Percentiles rank a stretch among this genome's conserved stretches.
Evolutionary conservation across 2,329 filamentous ascomycete species (phyloP).

Genomic region (Epichloe coenophiala): DNA sequence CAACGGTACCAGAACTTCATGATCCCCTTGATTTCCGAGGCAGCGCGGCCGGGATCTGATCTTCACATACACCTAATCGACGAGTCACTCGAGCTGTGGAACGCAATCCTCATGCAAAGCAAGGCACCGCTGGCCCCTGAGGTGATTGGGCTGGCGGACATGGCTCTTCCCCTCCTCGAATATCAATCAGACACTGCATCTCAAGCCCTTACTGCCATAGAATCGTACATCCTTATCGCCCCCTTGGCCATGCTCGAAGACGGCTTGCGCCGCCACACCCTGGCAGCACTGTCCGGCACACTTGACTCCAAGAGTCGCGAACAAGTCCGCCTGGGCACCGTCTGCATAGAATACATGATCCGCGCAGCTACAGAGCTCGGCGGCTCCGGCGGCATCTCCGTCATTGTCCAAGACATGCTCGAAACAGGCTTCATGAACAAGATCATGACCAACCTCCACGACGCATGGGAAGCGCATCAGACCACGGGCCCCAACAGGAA

Average conservation of each 20-base stretch:
- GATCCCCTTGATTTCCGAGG: slow-evolving; percentile 68
- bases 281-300: slow-evolving; percentile 34
- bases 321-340: slow-evolving; percentile 41
- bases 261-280: slow-evolving; percentile 34
- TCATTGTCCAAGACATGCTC: slow-evolving; percentile 53
- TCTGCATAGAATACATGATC: slow-evolving; percentile 52
- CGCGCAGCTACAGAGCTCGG: slow-evolving; percentile 49
- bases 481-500: slow-evolving; percentile 69
- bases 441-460: slow-evolving; percentile 52
- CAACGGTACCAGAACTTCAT: slow-evolving; percentile 68
- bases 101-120: slow-evolving; percentile 55
- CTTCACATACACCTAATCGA: slow-evolving; percentile 75
- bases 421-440: slow-evolving; percentile 48
- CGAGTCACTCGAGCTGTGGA: slow-evolving; percentile 84
- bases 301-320: slow-evolving; percentile 43
- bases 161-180: slow-evolving; percentile 52
- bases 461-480: slow-evolving; percentile 61
- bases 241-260: slow-evolving; percentile 52
- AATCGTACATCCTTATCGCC: slow-evolving; percentile 58
- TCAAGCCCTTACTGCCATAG: slow-evolving; percentile 49
- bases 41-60: slow-evolving; percentile 62
- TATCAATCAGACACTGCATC: slow-evolving; percentile 50
- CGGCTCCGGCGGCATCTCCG: slow-evolving; percentile 42
- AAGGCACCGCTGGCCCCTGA: slow-evolving; percentile 46
- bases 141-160: slow-evolving; percentile 48